These are phyloP conservation scores for Xylona heveae DNA, from an alignment of 495 filamentous ascomycete species.

Conservation along the genomic window DNA sequence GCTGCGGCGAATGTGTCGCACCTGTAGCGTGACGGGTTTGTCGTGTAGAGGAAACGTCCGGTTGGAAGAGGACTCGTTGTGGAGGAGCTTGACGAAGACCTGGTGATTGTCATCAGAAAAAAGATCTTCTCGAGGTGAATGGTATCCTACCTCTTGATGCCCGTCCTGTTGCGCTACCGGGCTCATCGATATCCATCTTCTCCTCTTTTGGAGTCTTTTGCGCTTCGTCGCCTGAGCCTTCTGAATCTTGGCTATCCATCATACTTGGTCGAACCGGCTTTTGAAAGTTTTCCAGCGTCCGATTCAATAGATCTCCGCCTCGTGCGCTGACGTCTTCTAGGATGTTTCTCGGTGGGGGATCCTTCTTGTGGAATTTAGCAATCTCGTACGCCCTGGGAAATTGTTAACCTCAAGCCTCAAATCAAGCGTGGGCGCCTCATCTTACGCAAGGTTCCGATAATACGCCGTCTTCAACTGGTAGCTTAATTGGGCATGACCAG, in stretches of 20 bases:
- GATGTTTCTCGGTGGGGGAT: conserved; percentile 65
- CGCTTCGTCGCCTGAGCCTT: conserved; percentile 32
- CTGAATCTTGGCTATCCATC: conserved; percentile 21
- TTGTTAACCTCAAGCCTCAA: not conserved
- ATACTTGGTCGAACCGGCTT: conserved; percentile 18
- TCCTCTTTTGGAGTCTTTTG: conserved; percentile 36
- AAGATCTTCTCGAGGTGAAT: not conserved
- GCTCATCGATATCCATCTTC: conserved; percentile 33
- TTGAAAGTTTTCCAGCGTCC: conserved; percentile 52
- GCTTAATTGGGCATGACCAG: conserved; percentile 46
- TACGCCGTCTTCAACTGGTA: conserved; percentile 64
- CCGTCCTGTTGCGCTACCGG: conserved; percentile 32
- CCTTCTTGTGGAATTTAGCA: conserved; percentile 40
- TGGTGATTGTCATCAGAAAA: conserved; percentile 3
- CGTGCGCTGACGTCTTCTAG: conserved; percentile 57
- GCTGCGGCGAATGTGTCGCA: conserved; percentile 22
- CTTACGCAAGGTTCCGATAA: conserved; percentile 55
- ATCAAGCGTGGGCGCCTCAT: not conserved
- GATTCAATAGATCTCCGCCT: conserved; percentile 50
- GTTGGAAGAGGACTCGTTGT: conserved; percentile 62
- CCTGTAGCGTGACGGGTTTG: conserved; percentile 33
- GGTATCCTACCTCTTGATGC: conserved; percentile 30
- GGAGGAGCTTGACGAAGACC: conserved; percentile 59
- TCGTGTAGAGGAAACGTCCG: conserved; percentile 39
- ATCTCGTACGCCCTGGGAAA: conserved; percentile 55